phyloP scores from a whole-genome alignment of 257 asterid genomes.

The Capsicum chinense region DNA sequence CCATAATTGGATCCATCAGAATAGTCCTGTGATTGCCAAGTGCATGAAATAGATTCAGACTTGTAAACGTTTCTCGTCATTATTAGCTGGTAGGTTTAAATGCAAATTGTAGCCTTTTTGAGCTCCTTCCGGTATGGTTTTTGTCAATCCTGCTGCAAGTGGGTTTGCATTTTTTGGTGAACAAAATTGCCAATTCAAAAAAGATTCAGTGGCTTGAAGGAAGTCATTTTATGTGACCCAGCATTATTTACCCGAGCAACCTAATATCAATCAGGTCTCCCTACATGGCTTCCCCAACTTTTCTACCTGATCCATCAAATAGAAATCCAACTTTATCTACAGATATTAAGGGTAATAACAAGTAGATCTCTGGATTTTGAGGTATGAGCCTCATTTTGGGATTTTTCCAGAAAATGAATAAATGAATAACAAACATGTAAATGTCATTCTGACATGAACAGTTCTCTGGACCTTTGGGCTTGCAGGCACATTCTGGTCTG shows the following conservation, averaged over 20 bases:
- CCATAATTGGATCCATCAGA: neutral
- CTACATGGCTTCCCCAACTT: conserved; percentile 20
- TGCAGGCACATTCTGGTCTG: neutral
- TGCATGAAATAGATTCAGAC: neutral
- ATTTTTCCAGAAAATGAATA: neutral
- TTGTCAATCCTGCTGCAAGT: conserved; percentile 19
- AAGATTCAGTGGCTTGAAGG: neutral
- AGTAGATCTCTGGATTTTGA: neutral
- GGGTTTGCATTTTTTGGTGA: neutral
- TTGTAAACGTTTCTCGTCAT: neutral
- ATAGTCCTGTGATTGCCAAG: neutral
- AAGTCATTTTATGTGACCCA: neutral
- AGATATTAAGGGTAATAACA: neutral
- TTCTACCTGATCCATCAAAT: conserved; percentile 20
- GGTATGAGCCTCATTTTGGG: neutral
- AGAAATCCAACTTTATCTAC: neutral
- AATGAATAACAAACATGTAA: conserved; percentile 14
- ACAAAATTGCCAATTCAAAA: neutral
- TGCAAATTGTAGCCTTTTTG: neutral
- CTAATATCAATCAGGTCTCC: conserved; percentile 1
- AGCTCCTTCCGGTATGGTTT: neutral
- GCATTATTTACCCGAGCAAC: neutral
- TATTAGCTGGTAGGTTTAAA: neutral
- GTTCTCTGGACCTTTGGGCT: neutral
- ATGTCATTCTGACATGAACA: neutral